phyloP scores from a whole-genome alignment of 208 protist species.

The Acanthamoeba castellanii region DNA sequence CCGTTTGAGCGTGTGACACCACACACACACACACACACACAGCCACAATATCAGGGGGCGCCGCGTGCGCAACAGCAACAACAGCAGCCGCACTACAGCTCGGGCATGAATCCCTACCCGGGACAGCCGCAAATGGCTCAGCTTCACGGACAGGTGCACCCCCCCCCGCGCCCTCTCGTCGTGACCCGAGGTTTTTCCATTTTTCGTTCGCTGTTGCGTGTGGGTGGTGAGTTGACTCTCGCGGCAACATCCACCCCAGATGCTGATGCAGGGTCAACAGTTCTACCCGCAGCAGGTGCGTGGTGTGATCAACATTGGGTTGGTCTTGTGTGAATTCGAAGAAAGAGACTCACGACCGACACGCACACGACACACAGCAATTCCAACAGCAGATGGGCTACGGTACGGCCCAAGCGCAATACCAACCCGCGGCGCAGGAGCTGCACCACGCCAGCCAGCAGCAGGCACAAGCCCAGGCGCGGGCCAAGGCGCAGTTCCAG shows the following conservation, averaged over 20 bases:
- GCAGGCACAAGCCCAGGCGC: slow-evolving; percentile 2
- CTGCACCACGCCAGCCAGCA: background rate
- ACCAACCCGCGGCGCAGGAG: background rate
- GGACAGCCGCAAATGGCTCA: background rate
- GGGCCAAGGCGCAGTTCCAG: background rate
- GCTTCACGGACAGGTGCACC: background rate
- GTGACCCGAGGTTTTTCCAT: background rate
- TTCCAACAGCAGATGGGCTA: background rate
- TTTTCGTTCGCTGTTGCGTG: background rate
- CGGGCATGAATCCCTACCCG: background rate
- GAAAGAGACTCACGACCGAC: background rate
- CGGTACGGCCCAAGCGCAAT: background rate
- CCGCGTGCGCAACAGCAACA: background rate
- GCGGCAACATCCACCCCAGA: background rate
- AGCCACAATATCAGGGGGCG: background rate
- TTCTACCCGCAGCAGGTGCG: slow-evolving; percentile 1
- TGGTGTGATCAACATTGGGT: background rate
- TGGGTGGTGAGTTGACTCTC: too few relatives aligned
- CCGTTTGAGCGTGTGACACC: too few relatives aligned
- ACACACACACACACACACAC: too few relatives aligned
- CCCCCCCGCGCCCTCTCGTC: background rate
- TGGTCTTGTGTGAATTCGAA: background rate
- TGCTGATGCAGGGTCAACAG: slow-evolving; percentile 30
- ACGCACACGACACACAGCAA: background rate
- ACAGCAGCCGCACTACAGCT: too few relatives aligned